These are phyloP conservation scores for Tetrahymena borealis DNA, from an alignment of 73 alveolate species.

Conservation along the genomic window DNA sequence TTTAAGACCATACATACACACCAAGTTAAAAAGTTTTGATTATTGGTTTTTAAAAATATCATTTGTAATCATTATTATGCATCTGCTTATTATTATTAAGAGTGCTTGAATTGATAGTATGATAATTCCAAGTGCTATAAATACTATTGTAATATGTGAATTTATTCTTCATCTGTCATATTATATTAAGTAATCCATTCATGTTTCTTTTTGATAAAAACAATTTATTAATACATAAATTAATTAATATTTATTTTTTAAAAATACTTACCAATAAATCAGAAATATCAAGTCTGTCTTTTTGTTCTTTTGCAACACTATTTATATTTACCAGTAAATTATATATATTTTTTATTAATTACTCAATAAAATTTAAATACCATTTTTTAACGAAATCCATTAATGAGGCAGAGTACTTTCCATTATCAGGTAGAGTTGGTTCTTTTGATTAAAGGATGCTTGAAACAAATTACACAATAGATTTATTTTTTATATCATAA, in stretches of 20 bases:
- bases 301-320: not conserved
- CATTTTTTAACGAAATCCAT: conserved; percentile 28
- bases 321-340: not conserved
- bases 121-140: not conserved
- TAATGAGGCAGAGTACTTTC: conserved; percentile 3
- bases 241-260: no score
- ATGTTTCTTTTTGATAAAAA: not conserved
- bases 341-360: not conserved
- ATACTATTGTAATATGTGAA: not conserved
- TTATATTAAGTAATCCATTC: not conserved
- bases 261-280: not conserved
- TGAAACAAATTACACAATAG: conserved; percentile 16
- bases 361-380: not conserved
- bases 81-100: not conserved
- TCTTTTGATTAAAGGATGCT: conserved; percentile 9
- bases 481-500: conserved; percentile 26
- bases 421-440: conserved; percentile 13
- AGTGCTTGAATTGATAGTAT: not conserved
- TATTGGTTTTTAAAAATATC: not conserved
- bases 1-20: not conserved
- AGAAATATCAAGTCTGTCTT: not conserved
- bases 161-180: not conserved
- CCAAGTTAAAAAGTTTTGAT: not conserved
- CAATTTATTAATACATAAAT: not conserved
- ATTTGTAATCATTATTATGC: not conserved